These are phyloP conservation scores for Juglanconis juglandina DNA, from an alignment of 2,329 filamentous ascomycete species.

Conservation along the genomic window DNA sequence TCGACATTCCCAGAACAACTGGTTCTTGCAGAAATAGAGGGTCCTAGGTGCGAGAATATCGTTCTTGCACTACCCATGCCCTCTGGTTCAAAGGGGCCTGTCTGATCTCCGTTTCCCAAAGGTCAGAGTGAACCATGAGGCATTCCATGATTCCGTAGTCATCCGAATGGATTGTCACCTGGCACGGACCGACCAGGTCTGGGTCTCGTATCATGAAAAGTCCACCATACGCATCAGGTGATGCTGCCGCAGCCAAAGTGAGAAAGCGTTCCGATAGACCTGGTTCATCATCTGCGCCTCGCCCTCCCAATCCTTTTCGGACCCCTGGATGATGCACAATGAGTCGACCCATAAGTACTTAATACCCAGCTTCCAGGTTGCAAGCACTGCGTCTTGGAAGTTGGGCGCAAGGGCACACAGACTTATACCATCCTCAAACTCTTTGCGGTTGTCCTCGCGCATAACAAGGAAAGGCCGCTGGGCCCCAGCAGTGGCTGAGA, in stretches of 20 bases:
- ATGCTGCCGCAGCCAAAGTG: slow-evolving; percentile 1
- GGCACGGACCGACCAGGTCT: not conserved
- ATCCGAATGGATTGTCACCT: not conserved
- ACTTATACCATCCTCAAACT: not conserved
- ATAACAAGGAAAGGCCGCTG: slow-evolving; percentile 1
- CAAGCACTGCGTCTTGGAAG: slow-evolving; percentile 19
- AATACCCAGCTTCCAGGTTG: slow-evolving; percentile 15
- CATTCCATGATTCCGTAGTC: not conserved
- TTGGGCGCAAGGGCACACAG: slow-evolving; percentile 4
- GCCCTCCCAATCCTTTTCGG: slow-evolving; percentile 18
- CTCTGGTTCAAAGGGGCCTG: slow-evolving; percentile 2
- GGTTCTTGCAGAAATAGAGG: slow-evolving; percentile 5
- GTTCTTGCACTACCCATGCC: slow-evolving; percentile 16
- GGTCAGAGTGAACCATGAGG: slow-evolving; percentile 2
- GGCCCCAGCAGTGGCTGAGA: slow-evolving; percentile 27
- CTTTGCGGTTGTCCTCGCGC: not conserved
- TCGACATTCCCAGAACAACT: slow-evolving; percentile 15
- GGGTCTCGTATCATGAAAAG: slow-evolving; percentile 3
- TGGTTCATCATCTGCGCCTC: slow-evolving; percentile 27
- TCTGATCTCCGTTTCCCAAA: slow-evolving; percentile 9
- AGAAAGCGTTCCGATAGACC: slow-evolving; percentile 22
- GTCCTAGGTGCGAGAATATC: slow-evolving; percentile 5
- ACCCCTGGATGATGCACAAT: slow-evolving; percentile 23
- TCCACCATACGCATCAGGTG: slow-evolving; percentile 4
- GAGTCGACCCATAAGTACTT: slow-evolving; percentile 26